Evolutionary conservation across 768 basidiomycete species (phyloP).

Genomic region (Russula dissimulans): DNA sequence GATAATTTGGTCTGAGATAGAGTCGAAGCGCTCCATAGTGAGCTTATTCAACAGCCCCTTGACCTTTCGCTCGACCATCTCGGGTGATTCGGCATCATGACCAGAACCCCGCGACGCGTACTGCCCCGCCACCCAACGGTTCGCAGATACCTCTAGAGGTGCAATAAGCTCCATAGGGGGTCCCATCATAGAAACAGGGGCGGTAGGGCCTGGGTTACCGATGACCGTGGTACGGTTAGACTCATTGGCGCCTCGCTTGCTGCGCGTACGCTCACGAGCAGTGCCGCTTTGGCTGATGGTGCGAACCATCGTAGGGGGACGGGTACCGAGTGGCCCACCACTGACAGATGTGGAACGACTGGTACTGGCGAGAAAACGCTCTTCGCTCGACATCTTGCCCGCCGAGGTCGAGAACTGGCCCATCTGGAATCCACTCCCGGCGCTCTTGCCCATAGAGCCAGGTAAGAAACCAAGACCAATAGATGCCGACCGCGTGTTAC

Average conservation of each 20-base stretch:
- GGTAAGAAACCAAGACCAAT: slow-evolving; percentile 39
- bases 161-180: slow-evolving; percentile 54
- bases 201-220: slow-evolving; percentile 23
- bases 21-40: slow-evolving; percentile 93
- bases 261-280: slow-evolving; percentile 56
- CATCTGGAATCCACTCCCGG: slow-evolving; percentile 40
- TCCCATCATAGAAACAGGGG: slow-evolving; percentile 25
- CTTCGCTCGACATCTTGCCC: slow-evolving; percentile 58
- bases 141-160: slow-evolving; percentile 69
- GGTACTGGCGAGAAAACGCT: slow-evolving; percentile 44
- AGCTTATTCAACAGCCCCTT: slow-evolving; percentile 89
- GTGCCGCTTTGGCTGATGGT: slow-evolving; percentile 45
- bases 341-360: slow-evolving; percentile 49
- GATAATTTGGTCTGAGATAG: slow-evolving; percentile 92
- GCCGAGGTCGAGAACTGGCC: slow-evolving; percentile 53
- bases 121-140: slow-evolving; percentile 66
- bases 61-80: slow-evolving; percentile 88
- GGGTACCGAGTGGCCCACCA: slow-evolving; percentile 45
- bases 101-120: slow-evolving; percentile 35
- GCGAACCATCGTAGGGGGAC: slow-evolving; percentile 49
- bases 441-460: slow-evolving; percentile 27
- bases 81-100: slow-evolving; percentile 61
- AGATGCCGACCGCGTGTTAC: slow-evolving; percentile 37
- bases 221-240: slow-evolving; percentile 41
- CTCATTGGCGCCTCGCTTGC: slow-evolving; percentile 80